phyloP scores from a whole-genome alignment of 148 eudicot genomes.

The Polygonum aviculare region DNA sequence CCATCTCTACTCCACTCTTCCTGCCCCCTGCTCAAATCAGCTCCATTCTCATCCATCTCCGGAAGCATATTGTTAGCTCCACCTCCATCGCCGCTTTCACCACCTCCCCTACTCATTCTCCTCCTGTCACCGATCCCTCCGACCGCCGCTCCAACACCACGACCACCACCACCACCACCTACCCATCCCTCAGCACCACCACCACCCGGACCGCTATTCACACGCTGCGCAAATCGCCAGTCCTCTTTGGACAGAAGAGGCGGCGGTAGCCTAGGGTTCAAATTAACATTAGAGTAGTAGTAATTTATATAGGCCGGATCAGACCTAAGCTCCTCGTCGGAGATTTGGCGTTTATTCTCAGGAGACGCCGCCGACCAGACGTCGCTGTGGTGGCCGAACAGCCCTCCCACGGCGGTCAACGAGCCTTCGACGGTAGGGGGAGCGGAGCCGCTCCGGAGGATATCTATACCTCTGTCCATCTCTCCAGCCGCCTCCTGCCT shows the following conservation, averaged over 20 bases:
- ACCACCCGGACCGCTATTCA: constrained; percentile 22
- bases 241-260: constrained; percentile 59
- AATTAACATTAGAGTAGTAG: constrained; percentile 49
- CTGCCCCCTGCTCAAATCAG: constrained; percentile 17
- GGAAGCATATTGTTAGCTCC: background rate
- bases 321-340: constrained; percentile 52
- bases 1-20: constrained; percentile 68
- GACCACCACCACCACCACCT: constrained; percentile 20
- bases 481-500: constrained; percentile 26
- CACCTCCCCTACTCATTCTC: constrained; percentile 21
- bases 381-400: constrained; percentile 22
- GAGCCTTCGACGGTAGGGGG: constrained; percentile 74
- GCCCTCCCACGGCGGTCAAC: constrained; percentile 37
- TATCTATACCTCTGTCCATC: constrained; percentile 32
- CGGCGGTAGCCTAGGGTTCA: constrained; percentile 59
- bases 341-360: constrained; percentile 11
- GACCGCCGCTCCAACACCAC: constrained; percentile 19
- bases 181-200: constrained; percentile 23
- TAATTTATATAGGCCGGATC: constrained; percentile 57
- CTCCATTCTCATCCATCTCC: constrained; percentile 23
- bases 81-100: constrained; percentile 17
- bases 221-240: constrained; percentile 49
- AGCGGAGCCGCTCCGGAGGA: constrained; percentile 67
- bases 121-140: constrained; percentile 65
- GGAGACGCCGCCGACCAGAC: constrained; percentile 14